Evolutionary conservation across 2,329 filamentous ascomycete species (phyloP), one percentile per base, ranked within the genome.

Genomic region (Fusarium bactridioides): DNA sequence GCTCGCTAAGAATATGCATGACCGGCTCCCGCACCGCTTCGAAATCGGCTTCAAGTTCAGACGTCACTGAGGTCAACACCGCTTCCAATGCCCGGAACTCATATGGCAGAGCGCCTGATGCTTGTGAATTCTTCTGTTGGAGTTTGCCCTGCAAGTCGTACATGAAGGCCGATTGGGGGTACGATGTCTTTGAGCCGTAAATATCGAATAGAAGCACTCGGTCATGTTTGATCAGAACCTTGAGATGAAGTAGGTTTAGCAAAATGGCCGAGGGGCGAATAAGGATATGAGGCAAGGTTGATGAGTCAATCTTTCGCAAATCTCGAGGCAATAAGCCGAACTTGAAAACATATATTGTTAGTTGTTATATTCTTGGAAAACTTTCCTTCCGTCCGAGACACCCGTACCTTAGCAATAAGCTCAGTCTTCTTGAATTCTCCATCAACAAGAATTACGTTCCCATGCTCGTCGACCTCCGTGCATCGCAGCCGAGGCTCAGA

Each of bases 391-490:
- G 56, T 3, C 18, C 29, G 43, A 40, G 44, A 27, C 13, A 25
- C 16, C 40, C 75, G 58, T 82, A 95, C 93, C 87, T 96, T 98
- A 59, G 95, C 94, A 81, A 98, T 98, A 51, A 99, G 86, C 84
- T 99, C 96, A 78, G 91, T 96, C 87, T 99, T 99, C 84, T 96
- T 97, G 83, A 98, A 98, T 82, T 98, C 96, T 66, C 94, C 94
- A 79, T 97, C 97, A 25, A 97, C 93, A 64, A 98, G 86, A 25
- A 95, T 97, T 31, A 98, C 94, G 76, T 97, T 93, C 44, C 96
- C 96, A 78, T 93, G 90, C 80, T 95, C 94, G 77, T 98, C 94
- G 67, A 98, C 93, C 82, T 99, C 96, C 2, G 96, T 99, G 80
- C 96, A 99, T 60, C 96, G 89, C 74, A 99, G 85, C 67, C 94